These are phyloP conservation scores for Rhodomyrtus tomentosa DNA, from an alignment of 345 rosid genomes.

Conservation along the genomic window DNA sequence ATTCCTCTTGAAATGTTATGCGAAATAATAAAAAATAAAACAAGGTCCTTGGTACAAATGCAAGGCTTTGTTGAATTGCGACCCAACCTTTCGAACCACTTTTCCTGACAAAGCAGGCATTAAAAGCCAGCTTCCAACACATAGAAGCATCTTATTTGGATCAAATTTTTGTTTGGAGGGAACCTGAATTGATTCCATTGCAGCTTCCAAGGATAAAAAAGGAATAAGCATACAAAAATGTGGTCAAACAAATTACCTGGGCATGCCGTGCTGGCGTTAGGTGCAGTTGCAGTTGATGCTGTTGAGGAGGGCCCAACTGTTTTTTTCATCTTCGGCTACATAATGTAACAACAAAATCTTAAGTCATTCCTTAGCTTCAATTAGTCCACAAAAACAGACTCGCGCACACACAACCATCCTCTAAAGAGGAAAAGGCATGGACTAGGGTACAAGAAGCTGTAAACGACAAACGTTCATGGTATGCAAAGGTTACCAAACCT, in stretches of 20 bases:
- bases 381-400: neutral
- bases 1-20: neutral
- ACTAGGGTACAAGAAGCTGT: neutral
- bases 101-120: neutral
- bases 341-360: neutral
- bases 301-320: constrained; percentile 34
- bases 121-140: neutral
- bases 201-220: neutral
- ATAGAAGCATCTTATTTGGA: neutral
- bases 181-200: neutral
- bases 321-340: constrained; percentile 72
- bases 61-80: neutral
- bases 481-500: neutral
- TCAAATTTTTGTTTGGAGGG: neutral
- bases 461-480: neutral
- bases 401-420: neutral
- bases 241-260: constrained; percentile 26
- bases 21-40: neutral
- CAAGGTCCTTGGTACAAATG: neutral
- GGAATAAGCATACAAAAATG: neutral
- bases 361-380: neutral
- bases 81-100: neutral
- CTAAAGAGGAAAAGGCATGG: neutral
- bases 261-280: constrained; percentile 13
- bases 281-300: constrained; percentile 11